Conservation (phyloP, 331 rosid species). For the Quercus lobata region DNA sequence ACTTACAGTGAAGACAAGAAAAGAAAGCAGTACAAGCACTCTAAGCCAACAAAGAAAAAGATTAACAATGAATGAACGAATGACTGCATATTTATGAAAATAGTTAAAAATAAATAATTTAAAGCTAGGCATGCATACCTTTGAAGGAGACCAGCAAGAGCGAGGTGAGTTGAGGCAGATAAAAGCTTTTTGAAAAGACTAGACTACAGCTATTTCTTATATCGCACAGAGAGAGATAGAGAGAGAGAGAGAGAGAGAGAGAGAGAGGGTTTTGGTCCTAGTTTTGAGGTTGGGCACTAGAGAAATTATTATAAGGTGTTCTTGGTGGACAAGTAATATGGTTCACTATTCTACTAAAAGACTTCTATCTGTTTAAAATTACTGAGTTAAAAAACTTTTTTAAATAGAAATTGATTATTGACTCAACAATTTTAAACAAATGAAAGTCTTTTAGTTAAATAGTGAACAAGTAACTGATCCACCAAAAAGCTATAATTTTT, state of each 20-base stretch:
- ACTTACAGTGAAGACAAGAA: neutral
- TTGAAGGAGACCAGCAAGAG: neutral
- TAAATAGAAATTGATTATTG: rapidly evolving
- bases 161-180: neutral
- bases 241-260: too few species aligned
- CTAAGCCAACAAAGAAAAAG: neutral
- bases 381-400: rapidly evolving
- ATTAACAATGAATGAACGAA: neutral
- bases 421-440: rapidly evolving
- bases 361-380: rapidly evolving
- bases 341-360: rapidly evolving
- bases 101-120: neutral
- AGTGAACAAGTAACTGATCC: rapidly evolving
- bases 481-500: too few species aligned
- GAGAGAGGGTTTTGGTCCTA: too few species aligned
- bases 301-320: too few species aligned
- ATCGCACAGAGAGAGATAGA: too few species aligned
- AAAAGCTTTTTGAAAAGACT: neutral
- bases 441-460: rapidly evolving
- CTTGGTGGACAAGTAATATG: rapidly evolving
- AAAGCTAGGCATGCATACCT: neutral
- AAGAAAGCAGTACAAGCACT: neutral
- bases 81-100: neutral
- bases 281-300: too few species aligned
- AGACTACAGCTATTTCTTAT: too few species aligned